Evolutionary conservation across 2,329 filamentous ascomycete genomes (phyloP).

Genomic region (Colletotrichum australisinense): DNA sequence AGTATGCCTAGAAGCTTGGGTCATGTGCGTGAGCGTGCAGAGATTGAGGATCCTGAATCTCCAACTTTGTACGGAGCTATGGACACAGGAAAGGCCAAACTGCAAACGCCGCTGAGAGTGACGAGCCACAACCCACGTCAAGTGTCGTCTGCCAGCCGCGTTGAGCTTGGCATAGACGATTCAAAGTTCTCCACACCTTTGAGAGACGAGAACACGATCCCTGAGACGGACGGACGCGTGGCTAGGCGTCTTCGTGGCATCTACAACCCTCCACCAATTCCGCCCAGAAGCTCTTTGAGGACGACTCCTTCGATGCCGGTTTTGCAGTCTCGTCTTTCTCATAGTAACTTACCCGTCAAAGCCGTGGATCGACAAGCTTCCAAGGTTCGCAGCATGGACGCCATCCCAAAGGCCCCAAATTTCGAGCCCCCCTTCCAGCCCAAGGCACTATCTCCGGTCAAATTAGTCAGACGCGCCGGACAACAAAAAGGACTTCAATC

Average conservation of each 20-base stretch:
- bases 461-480: slow-evolving; percentile 12
- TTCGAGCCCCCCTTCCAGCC: not conserved
- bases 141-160: slow-evolving; percentile 21
- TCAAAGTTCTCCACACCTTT: not conserved
- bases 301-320: slow-evolving; percentile 24
- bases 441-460: slow-evolving; percentile 25
- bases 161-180: not conserved
- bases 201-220: slow-evolving; percentile 25
- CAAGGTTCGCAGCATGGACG: slow-evolving; percentile 9
- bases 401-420: not conserved
- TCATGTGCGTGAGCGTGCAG: slow-evolving; percentile 62
- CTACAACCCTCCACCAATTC: slow-evolving; percentile 23
- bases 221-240: slow-evolving; percentile 3
- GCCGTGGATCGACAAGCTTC: not conserved
- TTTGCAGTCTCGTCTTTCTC: not conserved
- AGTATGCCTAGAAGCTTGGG: slow-evolving; percentile 42
- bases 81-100: not conserved
- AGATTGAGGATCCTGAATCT: slow-evolving; percentile 56
- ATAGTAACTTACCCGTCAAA: slow-evolving; percentile 12
- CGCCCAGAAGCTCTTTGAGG: slow-evolving; percentile 25
- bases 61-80: slow-evolving; percentile 28
- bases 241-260: not conserved
- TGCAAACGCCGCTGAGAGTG: slow-evolving; percentile 16
- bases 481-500: not conserved
- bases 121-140: slow-evolving; percentile 19